Conservation (phyloP, 2,329 filamentous ascomycete genomes). For the Rugonectria rugulosa region DNA sequence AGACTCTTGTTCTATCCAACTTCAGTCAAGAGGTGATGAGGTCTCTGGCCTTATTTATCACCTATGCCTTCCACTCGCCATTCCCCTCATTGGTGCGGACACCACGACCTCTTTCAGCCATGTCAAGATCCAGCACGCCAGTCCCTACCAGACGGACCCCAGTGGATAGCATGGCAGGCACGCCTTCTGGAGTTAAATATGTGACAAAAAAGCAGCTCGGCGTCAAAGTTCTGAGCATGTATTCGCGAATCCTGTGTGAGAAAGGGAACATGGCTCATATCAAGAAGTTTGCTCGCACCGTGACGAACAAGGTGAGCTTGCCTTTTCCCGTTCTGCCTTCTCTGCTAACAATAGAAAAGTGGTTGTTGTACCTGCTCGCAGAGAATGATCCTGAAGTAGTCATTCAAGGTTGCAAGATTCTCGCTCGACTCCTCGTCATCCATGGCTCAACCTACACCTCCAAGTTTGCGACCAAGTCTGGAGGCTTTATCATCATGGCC, state of each 20-base stretch:
- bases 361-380: constrained; percentile 89
- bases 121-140: constrained; percentile 52
- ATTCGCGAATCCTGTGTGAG: constrained; percentile 79
- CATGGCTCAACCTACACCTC: constrained; percentile 83
- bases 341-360: constrained; percentile 58
- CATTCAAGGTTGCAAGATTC: constrained; percentile 79
- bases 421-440: constrained; percentile 82
- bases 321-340: no score
- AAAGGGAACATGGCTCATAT: constrained; percentile 73
- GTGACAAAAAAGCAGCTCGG: constrained; percentile 76
- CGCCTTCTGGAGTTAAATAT: constrained; percentile 44
- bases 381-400: constrained; percentile 87
- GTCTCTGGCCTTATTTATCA: constrained; percentile 89
- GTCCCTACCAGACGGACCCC: constrained; percentile 47
- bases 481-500: constrained; percentile 87
- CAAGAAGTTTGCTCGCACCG: constrained; percentile 88
- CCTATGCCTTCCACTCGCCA: constrained; percentile 80
- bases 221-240: constrained; percentile 77
- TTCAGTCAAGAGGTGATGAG: constrained; percentile 86
- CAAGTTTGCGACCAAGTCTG: constrained; percentile 84
- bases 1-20: constrained; percentile 79
- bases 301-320: constrained; percentile 83
- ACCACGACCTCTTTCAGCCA: constrained; percentile 53
- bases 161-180: constrained; percentile 44
- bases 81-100: constrained; percentile 58